Evolutionary conservation across 768 basidiomycete genomes (phyloP).

Genomic region (Pleurotus pulmonarius): DNA sequence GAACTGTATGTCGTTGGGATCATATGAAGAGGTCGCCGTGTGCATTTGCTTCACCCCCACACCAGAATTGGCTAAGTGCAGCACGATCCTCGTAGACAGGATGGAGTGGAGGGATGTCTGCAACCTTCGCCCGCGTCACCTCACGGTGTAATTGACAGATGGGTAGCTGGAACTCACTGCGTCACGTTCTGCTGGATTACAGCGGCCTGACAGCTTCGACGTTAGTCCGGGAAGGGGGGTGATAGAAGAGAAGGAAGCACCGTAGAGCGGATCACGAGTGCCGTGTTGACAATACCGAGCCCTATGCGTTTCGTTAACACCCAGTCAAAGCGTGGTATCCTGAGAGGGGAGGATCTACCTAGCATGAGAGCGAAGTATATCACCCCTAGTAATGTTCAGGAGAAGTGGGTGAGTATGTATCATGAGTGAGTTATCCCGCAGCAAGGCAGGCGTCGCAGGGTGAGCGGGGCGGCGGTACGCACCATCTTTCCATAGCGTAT

Average conservation of each 20-base stretch:
- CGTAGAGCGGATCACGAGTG: background rate
- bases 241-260: background rate
- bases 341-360: background rate
- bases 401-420: too few relatives aligned
- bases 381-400: background rate
- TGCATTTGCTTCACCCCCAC: background rate
- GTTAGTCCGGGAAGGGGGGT: too few relatives aligned
- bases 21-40: background rate
- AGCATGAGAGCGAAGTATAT: constrained; percentile 6
- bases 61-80: constrained; percentile 2
- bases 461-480: too few relatives aligned
- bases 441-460: too few relatives aligned
- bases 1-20: background rate
- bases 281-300: background rate
- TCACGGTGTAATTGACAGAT: too few relatives aligned
- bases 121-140: background rate
- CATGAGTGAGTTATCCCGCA: too few relatives aligned
- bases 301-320: background rate
- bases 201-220: background rate
- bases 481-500: constrained; percentile 7
- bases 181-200: background rate
- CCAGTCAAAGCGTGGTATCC: background rate
- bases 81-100: constrained; percentile 1
- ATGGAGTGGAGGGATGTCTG: constrained; percentile 5
- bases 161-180: background rate